phyloP scores from a whole-genome alignment of 208 protist genomes.

The Trypanosoma caninum region DNA sequence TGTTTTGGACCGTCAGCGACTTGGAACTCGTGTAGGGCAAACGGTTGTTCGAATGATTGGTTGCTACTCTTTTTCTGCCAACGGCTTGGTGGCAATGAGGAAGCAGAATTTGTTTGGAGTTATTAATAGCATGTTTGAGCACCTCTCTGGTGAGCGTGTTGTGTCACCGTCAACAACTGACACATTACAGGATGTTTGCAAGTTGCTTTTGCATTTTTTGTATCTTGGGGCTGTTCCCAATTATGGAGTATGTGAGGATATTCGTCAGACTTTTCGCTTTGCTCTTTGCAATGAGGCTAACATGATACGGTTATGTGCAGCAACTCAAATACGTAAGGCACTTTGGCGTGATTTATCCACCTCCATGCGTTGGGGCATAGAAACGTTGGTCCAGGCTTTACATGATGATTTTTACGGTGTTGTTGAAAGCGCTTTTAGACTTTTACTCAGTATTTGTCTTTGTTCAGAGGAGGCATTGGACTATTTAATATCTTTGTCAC shows the following conservation, averaged over 20 bases:
- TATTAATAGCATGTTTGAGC: conserved; percentile 68
- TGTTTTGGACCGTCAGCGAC: conserved; percentile 45
- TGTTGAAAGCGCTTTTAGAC: conserved; percentile 75
- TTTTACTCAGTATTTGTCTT: conserved; percentile 82
- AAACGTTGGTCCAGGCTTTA: conserved; percentile 73
- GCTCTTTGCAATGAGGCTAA: conserved; percentile 59
- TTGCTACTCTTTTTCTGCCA: conserved; percentile 66
- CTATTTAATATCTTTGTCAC: conserved; percentile 80
- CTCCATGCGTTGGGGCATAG: conserved; percentile 86
- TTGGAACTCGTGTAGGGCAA: conserved; percentile 57
- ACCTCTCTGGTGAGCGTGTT: conserved; percentile 54
- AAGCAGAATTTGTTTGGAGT: conserved; percentile 60
- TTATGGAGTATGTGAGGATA: conserved; percentile 87
- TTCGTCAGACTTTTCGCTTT: conserved; percentile 63
- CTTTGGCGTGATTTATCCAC: conserved; percentile 85
- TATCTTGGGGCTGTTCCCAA: conserved; percentile 83
- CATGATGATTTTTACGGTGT: conserved; percentile 75
- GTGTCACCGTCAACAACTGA: conserved; percentile 30
- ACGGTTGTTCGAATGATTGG: conserved; percentile 80
- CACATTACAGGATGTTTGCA: conserved; percentile 75
- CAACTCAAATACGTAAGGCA: conserved; percentile 64
- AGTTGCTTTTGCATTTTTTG: conserved; percentile 69
- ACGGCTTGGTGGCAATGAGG: conserved; percentile 78
- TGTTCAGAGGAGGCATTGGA: conserved; percentile 83
- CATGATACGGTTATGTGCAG: conserved; percentile 75